A percentile compares a stretch with the other conserved stretches of the same genome.
Evolutionary conservation across 306 rosid species (phyloP).

Genomic region (Erythrophleum fordii): DNA sequence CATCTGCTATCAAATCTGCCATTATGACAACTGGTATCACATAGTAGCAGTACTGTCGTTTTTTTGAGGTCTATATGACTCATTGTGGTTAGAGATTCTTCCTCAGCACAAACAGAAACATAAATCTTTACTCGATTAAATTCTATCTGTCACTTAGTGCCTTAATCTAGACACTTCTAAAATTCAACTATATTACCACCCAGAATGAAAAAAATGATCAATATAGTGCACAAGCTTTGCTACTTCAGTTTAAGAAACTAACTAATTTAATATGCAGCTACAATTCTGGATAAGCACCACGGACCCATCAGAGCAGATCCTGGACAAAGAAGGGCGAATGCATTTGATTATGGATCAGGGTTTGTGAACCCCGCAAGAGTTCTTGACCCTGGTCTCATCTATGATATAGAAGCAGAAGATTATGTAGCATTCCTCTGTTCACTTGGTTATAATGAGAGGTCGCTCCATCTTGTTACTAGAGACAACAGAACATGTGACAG

Average conservation of each 20-base stretch:
- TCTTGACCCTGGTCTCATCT: conserved; percentile 80
- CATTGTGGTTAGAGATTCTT: background rate
- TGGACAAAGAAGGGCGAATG: conserved; percentile 61
- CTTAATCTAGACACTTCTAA: background rate
- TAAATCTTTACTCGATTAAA: background rate
- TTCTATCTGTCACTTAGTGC: background rate
- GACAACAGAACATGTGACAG: conserved; percentile 65
- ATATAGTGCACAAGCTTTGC: background rate
- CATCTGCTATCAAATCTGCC: conserved; percentile 85
- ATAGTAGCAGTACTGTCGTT: background rate
- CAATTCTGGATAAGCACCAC: conserved; percentile 64
- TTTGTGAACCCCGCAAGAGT: conserved; percentile 80
- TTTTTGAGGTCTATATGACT: background rate
- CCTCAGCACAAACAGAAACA: background rate
- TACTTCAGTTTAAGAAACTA: conserved; percentile 36
- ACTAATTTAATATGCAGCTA: conserved; percentile 61
- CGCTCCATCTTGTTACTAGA: conserved; percentile 72
- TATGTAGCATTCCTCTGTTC: conserved; percentile 73
- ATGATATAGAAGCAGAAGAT: conserved; percentile 64
- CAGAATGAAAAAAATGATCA: background rate
- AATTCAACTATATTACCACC: background rate
- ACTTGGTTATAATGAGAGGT: conserved; percentile 59
- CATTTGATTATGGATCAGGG: conserved; percentile 88
- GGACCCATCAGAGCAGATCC: conserved; percentile 69
- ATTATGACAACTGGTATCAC: conserved; percentile 82